Conservation (phyloP, 768 basidiomycete genomes). For the Collybia nuda region DNA sequence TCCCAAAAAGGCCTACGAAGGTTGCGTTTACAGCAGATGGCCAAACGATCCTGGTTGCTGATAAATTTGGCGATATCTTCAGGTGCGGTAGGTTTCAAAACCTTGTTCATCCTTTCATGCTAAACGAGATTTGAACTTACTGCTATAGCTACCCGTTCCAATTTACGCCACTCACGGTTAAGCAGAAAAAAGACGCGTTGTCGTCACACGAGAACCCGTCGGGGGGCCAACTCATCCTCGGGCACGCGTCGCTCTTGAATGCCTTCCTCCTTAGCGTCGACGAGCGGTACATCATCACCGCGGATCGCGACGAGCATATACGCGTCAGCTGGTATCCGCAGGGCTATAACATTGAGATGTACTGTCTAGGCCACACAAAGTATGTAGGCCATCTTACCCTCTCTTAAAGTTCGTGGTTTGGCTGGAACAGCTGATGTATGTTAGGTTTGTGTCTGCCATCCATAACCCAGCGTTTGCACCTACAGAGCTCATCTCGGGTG, state of each 20-base stretch:
- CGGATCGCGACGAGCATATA: conserved; percentile 95
- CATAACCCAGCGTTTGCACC: conserved; percentile 57
- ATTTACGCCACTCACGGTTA: conserved; percentile 18
- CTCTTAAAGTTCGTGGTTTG: not conserved
- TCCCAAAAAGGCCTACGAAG: conserved; percentile 81
- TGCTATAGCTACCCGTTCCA: conserved; percentile 59
- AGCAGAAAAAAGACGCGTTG: conserved; percentile 37
- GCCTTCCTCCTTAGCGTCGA: conserved; percentile 66
- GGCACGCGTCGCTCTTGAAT: conserved; percentile 88
- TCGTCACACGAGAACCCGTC: conserved; percentile 72
- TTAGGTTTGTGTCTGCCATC: conserved; percentile 81
- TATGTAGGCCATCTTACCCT: conserved; percentile 33
- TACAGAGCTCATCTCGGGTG: conserved; percentile 72
- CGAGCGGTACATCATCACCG: conserved; percentile 77
- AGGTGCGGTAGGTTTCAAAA: conserved; percentile 43
- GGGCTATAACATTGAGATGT: conserved; percentile 83
- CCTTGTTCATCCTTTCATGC: too few species aligned
- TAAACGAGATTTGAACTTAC: too few species aligned
- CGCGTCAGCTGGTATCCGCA: conserved; percentile 88
- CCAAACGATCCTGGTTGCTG: conserved; percentile 74
- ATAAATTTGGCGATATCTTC: conserved; percentile 96
- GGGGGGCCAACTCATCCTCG: conserved; percentile 69
- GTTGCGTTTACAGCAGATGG: conserved; percentile 62
- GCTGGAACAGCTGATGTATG: too few species aligned
- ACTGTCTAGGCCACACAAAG: conserved; percentile 84